A percentile compares a stretch with the other conserved stretches of the same genome.
These are phyloP conservation scores for Ambispora gerdemannii DNA, from an alignment of 192 early-diverging fungal species.

Conservation along the genomic window DNA sequence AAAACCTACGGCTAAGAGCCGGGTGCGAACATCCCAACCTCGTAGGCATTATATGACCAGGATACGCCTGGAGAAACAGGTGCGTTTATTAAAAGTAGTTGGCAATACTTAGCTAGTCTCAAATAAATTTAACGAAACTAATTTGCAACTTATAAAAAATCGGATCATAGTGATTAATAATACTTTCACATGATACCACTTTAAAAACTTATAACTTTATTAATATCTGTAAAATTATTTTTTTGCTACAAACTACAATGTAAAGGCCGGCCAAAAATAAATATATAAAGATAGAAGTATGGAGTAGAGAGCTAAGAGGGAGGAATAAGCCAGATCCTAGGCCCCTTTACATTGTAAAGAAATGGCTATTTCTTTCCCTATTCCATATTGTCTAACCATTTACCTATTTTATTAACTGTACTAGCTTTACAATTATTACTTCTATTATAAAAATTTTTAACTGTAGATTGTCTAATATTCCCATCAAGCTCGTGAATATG, in stretches of 20 bases:
- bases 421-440: constrained; percentile 12
- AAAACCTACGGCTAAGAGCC: neutral
- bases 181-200: too few species aligned
- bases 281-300: too few species aligned
- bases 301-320: neutral
- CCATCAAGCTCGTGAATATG: neutral
- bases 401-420: constrained; percentile 11
- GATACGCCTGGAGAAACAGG: neutral
- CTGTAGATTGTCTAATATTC: constrained; percentile 15
- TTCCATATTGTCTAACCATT: constrained; percentile 1
- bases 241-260: too few species aligned
- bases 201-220: too few species aligned
- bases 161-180: too few species aligned
- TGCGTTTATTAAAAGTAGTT: neutral
- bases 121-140: too few species aligned
- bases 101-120: neutral
- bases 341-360: constrained; percentile 11
- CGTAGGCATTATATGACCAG: neutral
- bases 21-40: neutral
- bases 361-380: constrained; percentile 4
- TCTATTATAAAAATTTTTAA: constrained; percentile 20
- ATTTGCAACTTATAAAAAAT: too few species aligned
- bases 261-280: too few species aligned
- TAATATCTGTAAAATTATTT: too few species aligned
- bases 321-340: neutral